Base-by-base conservation (phyloP, 129 eudicot genomes). In the Chrysanthemum seticuspe region DNA sequence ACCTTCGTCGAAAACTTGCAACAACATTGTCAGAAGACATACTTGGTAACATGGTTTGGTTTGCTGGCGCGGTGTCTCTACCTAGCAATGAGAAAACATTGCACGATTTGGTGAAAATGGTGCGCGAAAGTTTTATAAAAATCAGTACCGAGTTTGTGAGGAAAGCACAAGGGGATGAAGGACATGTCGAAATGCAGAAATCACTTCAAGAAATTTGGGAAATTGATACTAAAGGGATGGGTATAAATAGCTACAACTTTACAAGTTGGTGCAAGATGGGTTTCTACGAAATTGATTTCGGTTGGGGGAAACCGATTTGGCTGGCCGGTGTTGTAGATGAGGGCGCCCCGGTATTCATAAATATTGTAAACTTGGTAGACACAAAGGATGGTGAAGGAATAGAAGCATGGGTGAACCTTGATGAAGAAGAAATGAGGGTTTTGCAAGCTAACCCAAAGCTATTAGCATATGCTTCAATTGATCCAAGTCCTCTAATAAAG, bases 201-300 rank as follows among this genome's bases (percentile, higher is more conserved):
- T 23, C 10, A 13, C 23, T 70, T 0, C 16, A 68, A 59, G 75
- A 75, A 79, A 71, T 29, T 25, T 36, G 47, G 0, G 12, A 53
- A 62, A 9, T 14, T 47, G 79, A 67, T 0, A 31, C 77, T 1
- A 48, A 71, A 34, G 87, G 72, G 50, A 65, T 45, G 1, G 10
- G 1, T 36, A 78, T 65, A 15, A 83, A 89, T 67, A 25, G 19
- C 71, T 82, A 53, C 21, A 70, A 47, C 10, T 86, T 86, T 56
- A 81, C 84, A 0, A 89, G 96, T 27, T 89, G 91, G 89, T 86
- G 96, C 19, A 86, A 73, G 21, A 69, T 83, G 54, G 89, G 83
- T 0, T 82, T 82, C 53, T 82, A 89, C 36, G 86, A 82, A 45
- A 72, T 74, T 8, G 84, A 89, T 84, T 89, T 89, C 57, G 88